These are phyloP conservation scores for Ehretia macrophylla DNA, from an alignment of 257 asterid genomes.

Conservation along the genomic window DNA sequence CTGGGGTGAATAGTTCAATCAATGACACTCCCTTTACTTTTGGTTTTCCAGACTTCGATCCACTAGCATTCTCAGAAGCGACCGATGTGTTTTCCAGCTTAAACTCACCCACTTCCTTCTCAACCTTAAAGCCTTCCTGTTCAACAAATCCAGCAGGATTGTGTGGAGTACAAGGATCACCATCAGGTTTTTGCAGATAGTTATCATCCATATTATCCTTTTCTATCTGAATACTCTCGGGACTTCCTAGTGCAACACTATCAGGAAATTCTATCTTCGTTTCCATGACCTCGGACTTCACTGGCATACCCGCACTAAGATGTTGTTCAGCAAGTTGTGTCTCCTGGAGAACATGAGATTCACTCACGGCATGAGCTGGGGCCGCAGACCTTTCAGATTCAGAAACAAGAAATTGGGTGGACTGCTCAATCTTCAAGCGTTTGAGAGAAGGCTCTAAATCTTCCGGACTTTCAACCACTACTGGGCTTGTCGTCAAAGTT, in stretches of 20 bases:
- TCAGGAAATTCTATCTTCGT: conserved; percentile 49
- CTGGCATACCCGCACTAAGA: conserved; percentile 25
- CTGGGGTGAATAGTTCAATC: conserved; percentile 92
- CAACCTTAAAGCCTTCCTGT: conserved; percentile 48
- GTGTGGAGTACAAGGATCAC: conserved; percentile 32
- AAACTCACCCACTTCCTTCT: conserved; percentile 51
- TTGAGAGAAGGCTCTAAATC: conserved; percentile 67
- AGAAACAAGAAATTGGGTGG: conserved; percentile 32
- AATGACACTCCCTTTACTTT: conserved; percentile 88
- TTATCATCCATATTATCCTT: conserved; percentile 41
- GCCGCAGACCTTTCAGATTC: conserved; percentile 38
- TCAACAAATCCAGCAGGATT: conserved; percentile 34
- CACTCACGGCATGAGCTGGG: conserved; percentile 35
- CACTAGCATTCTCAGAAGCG: conserved; percentile 47
- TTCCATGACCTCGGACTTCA: conserved; percentile 50
- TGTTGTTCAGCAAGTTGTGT: conserved; percentile 35
- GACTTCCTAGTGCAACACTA: conserved; percentile 35
- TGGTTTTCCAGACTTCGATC: conserved; percentile 87
- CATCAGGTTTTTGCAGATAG: conserved; percentile 41
- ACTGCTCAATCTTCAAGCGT: conserved; percentile 69
- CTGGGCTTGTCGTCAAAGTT: conserved; percentile 29
- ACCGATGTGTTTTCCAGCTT: conserved; percentile 42
- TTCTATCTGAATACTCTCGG: conserved; percentile 30
- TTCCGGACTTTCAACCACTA: conserved; percentile 47
- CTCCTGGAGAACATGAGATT: conserved; percentile 32